Percentiles rank a stretch among this genome's conserved stretches.
These are phyloP conservation scores for Trichophaea hybrida DNA, from an alignment of 2,329 filamentous ascomycete species.

Conservation along the genomic window DNA sequence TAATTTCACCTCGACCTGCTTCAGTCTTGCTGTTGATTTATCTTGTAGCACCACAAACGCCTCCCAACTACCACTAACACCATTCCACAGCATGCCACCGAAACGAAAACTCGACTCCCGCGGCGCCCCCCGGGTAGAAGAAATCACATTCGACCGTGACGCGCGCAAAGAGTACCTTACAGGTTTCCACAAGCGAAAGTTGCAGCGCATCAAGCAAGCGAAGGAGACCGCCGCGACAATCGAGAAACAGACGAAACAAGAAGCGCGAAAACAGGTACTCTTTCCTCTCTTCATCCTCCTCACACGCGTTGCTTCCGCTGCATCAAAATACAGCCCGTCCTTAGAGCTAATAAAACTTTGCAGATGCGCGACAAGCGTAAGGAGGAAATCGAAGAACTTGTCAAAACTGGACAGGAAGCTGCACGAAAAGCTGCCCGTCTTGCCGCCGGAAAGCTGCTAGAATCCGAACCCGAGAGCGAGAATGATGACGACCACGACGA, in stretches of 20 bases:
- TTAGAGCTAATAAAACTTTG: not conserved
- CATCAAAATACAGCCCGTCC: no score
- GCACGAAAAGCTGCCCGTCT: conserved; percentile 42
- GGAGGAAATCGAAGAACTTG: conserved; percentile 66
- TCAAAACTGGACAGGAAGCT: conserved; percentile 51
- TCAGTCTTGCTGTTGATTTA: not conserved
- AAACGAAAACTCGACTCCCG: not conserved
- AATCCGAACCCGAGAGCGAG: conserved; percentile 31
- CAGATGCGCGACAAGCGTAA: conserved; percentile 74
- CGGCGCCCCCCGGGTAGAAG: conserved; percentile 41
- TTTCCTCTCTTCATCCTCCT: not conserved
- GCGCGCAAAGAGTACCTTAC: conserved; percentile 79
- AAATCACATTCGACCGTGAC: conserved; percentile 69
- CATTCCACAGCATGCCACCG: not conserved
- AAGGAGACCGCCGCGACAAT: conserved; percentile 66
- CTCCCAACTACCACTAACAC: not conserved
- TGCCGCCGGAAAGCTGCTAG: conserved; percentile 36
- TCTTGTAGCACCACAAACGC: not conserved
- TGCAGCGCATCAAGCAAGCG: conserved; percentile 68
- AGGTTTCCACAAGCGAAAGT: conserved; percentile 77
- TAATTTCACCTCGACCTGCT: no score
- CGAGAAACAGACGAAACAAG: conserved; percentile 61
- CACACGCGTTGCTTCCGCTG: not conserved
- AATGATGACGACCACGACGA: conserved; percentile 34
- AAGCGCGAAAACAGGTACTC: conserved; percentile 58